Percentiles rank a stretch among this genome's conserved stretches.
Evolutionary conservation across 441 rosid species (phyloP).

Genomic region (Populus hybrid): DNA sequence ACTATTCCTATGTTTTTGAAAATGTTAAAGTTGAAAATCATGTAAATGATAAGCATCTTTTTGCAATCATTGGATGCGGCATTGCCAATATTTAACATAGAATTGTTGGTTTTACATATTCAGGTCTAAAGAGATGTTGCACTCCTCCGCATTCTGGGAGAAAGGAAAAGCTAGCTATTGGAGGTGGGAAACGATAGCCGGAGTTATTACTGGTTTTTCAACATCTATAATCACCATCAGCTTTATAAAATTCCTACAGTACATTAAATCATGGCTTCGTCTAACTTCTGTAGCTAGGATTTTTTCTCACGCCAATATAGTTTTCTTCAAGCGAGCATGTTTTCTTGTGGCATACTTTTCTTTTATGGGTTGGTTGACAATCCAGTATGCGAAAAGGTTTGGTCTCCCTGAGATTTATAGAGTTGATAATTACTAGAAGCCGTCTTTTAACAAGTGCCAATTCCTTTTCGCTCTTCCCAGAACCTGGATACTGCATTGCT

Average conservation of each 20-base stretch:
- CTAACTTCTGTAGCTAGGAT: slow-evolving; percentile 21
- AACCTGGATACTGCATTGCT: not conserved
- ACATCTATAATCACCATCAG: slow-evolving; percentile 52
- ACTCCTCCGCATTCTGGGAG: slow-evolving; percentile 32
- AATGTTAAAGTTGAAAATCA: not conserved
- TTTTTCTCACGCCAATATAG: slow-evolving; percentile 15
- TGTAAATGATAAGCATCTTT: not conserved
- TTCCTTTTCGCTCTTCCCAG: not conserved
- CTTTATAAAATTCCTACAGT: slow-evolving; percentile 36
- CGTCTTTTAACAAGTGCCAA: slow-evolving; percentile 6
- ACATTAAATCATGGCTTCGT: slow-evolving; percentile 37
- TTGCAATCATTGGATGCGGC: not conserved
- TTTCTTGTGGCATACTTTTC: slow-evolving; percentile 56
- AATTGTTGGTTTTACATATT: not conserved
- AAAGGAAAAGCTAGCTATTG: slow-evolving; percentile 36
- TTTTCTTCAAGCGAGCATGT: slow-evolving; percentile 47
- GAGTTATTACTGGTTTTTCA: slow-evolving; percentile 51
- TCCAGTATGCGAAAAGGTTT: slow-evolving; percentile 46
- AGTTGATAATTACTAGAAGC: slow-evolving; percentile 20
- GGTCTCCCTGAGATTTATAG: slow-evolving; percentile 34
- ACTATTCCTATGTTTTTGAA: not conserved
- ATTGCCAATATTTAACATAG: not conserved
- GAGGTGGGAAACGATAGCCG: slow-evolving; percentile 54
- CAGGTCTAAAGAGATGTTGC: slow-evolving; percentile 43
- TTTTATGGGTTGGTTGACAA: slow-evolving; percentile 54